These are phyloP conservation scores for Phialophora tarda DNA, from an alignment of 2,329 filamentous ascomycete genomes.

Conservation along the genomic window DNA sequence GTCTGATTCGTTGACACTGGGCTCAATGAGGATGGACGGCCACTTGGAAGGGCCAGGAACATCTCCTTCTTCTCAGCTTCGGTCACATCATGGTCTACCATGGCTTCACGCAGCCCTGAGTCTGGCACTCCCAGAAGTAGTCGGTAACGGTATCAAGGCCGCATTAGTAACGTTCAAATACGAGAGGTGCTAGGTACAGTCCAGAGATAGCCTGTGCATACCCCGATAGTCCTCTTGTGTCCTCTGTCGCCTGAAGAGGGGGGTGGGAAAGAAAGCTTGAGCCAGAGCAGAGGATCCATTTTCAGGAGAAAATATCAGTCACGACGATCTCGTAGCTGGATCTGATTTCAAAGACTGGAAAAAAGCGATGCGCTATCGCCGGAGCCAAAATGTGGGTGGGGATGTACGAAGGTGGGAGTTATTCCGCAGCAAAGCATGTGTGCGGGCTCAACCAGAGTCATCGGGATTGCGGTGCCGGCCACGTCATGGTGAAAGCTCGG, in stretches of 20 bases:
- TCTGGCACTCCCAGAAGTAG: neutral
- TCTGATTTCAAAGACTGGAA: constrained; percentile 14
- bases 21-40: constrained; percentile 22
- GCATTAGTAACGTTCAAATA: neutral
- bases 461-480: neutral
- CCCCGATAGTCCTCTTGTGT: neutral
- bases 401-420: constrained; percentile 13
- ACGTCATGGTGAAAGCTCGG: neutral
- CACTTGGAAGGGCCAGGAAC: constrained; percentile 10
- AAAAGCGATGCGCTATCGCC: constrained; percentile 2
- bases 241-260: neutral
- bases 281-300: neutral
- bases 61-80: constrained; percentile 21
- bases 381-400: constrained; percentile 7
- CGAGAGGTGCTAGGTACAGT: neutral
- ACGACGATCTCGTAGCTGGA: constrained; percentile 7
- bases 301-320: neutral
- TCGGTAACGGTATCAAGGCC: neutral
- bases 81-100: constrained; percentile 8
- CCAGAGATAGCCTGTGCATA: neutral
- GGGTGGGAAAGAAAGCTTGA: neutral
- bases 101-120: neutral
- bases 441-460: neutral
- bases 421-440: neutral
- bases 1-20: constrained; percentile 27